A percentile compares a stretch with the other conserved stretches of the same genome.
phyloP scores from a whole-genome alignment of 2,329 filamentous ascomycete genomes.

The Emmonsiellopsis sp. region DNA sequence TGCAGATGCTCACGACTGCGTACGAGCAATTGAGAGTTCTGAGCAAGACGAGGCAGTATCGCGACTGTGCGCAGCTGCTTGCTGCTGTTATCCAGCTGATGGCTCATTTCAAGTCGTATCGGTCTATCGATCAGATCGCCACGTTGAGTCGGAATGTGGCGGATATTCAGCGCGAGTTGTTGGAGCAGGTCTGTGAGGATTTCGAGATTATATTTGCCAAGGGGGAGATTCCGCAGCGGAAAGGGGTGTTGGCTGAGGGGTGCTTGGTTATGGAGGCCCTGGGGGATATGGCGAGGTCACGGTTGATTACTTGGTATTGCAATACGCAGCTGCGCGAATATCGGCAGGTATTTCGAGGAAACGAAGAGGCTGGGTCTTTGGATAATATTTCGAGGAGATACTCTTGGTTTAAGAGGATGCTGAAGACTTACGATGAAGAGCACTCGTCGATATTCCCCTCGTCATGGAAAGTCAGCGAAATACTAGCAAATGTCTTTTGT shows the following conservation, averaged over 20 bases:
- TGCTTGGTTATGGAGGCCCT: constrained; percentile 92
- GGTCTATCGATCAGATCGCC: constrained; percentile 96
- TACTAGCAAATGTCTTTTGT: constrained; percentile 83
- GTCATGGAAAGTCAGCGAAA: constrained; percentile 83
- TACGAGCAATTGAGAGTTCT: constrained; percentile 88
- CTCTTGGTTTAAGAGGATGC: constrained; percentile 90
- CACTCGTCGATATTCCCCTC: constrained; percentile 80
- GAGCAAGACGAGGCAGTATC: constrained; percentile 79
- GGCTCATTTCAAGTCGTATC: constrained; percentile 96
- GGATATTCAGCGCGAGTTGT: constrained; percentile 80
- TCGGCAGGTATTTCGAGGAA: constrained; percentile 87
- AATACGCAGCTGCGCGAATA: constrained; percentile 96
- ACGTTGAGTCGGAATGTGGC: constrained; percentile 85
- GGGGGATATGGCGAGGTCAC: constrained; percentile 72
- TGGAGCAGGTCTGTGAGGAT: constrained; percentile 98
- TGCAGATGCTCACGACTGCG: constrained; percentile 98
- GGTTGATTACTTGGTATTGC: constrained; percentile 92
- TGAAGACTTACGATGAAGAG: constrained; percentile 92
- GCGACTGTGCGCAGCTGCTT: constrained; percentile 85
- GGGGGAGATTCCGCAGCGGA: constrained; percentile 64
- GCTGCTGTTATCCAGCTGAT: constrained; percentile 96
- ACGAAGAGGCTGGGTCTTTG: constrained; percentile 88
- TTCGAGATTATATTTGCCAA: constrained; percentile 94
- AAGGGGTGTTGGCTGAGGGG: constrained; percentile 68
- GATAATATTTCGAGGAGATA: constrained; percentile 95